Percentiles rank a stretch among this genome's conserved stretches.
phyloP scores from a whole-genome alignment of 306 rosid species.

The Inga leiocalycina region DNA sequence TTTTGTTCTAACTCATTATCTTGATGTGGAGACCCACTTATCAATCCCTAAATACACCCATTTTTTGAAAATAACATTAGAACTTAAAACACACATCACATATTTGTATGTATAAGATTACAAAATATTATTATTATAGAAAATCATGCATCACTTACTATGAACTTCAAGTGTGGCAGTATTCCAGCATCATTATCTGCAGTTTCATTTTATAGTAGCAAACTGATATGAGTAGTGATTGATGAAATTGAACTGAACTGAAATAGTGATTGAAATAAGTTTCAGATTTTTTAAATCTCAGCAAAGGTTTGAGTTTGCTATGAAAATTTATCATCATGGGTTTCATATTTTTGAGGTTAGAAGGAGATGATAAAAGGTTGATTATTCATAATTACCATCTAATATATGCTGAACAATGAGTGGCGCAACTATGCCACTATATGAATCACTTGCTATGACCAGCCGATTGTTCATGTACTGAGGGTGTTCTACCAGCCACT shows the following conservation, averaged over 20 bases:
- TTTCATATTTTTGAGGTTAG: background rate
- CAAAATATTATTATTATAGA: background rate
- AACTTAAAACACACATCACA: background rate
- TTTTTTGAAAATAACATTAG: background rate
- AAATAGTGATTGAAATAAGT: background rate
- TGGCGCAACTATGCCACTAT: background rate
- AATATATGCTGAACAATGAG: background rate
- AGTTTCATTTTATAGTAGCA: background rate
- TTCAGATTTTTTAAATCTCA: background rate
- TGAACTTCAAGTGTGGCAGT: slow-evolving; percentile 4
- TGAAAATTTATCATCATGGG: background rate
- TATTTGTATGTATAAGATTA: background rate
- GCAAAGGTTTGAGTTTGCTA: background rate
- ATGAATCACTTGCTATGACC: background rate
- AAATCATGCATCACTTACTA: slow-evolving; percentile 2
- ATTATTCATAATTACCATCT: background rate
- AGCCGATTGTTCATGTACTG: background rate
- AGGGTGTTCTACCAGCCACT: background rate
- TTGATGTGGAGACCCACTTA: slow-evolving; percentile 3
- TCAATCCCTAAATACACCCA: background rate
- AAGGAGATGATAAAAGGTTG: background rate
- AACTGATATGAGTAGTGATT: background rate
- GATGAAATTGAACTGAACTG: background rate
- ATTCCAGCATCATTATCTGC: slow-evolving; percentile 15
- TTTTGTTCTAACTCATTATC: background rate